These are phyloP conservation scores for Solanum pennellii DNA, from an alignment of 257 asterid genomes.

Conservation along the genomic window DNA sequence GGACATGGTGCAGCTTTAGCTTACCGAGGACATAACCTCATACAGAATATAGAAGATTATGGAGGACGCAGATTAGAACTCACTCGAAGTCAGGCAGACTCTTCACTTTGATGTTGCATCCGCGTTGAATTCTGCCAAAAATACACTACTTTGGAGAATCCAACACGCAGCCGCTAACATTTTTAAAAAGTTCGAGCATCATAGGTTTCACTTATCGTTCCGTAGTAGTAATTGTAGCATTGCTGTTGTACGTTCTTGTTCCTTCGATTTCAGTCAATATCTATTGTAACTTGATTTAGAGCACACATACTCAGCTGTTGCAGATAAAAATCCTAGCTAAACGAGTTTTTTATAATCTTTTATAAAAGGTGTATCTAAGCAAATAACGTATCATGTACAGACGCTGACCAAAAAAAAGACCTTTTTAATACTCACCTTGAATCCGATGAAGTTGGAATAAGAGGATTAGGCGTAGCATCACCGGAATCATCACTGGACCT, in stretches of 20 bases:
- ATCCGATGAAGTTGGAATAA: conserved; percentile 70
- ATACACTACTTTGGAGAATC: not conserved
- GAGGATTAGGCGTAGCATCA: conserved; percentile 38
- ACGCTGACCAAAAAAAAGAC: not conserved
- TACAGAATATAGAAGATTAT: not conserved
- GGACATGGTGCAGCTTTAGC: not conserved
- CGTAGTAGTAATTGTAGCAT: not conserved
- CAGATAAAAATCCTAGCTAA: not conserved
- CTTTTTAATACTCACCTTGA: conserved; percentile 17
- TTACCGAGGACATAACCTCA: not conserved
- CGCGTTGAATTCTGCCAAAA: not conserved
- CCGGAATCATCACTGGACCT: conserved; percentile 46
- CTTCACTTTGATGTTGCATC: not conserved
- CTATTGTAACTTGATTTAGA: not conserved
- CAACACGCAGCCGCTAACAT: not conserved
- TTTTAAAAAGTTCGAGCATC: not conserved
- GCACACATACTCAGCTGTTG: not conserved
- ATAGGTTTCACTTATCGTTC: not conserved
- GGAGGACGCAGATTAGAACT: not conserved
- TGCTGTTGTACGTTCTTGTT: not conserved
- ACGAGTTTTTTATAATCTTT: not conserved
- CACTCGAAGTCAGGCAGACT: not conserved
- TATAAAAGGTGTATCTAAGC: not conserved
- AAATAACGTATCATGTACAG: not conserved
- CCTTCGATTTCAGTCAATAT: not conserved